A percentile compares a stretch with the other conserved stretches of the same genome.
These are phyloP conservation scores for Podila epicladia DNA, from an alignment of 192 early-diverging fungal species.

Conservation along the genomic window DNA sequence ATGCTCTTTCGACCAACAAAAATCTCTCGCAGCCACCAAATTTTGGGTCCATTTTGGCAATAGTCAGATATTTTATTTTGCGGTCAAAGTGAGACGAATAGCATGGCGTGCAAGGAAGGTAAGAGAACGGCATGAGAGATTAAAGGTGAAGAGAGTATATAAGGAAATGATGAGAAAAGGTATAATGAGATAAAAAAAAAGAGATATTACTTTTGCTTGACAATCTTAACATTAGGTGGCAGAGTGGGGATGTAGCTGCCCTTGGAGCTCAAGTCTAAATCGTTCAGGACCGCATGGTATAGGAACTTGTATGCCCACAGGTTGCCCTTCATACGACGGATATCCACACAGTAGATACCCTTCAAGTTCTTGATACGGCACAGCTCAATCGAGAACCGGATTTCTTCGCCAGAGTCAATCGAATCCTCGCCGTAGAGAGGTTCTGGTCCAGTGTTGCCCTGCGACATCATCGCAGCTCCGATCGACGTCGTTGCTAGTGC, in stretches of 20 bases:
- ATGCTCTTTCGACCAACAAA: too few relatives aligned
- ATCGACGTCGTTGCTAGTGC: slow-evolving; percentile 22
- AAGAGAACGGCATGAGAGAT: too few relatives aligned
- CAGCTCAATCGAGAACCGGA: slow-evolving; percentile 90
- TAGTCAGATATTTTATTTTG: too few relatives aligned
- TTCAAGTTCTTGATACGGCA: slow-evolving; percentile 91
- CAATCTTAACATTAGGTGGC: slow-evolving; percentile 41
- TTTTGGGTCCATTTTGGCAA: too few relatives aligned
- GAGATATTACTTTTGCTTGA: slow-evolving; percentile 10
- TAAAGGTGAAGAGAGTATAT: background rate
- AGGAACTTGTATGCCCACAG: slow-evolving; percentile 84
- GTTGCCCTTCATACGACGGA: slow-evolving; percentile 80
- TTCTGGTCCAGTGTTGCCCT: slow-evolving; percentile 30
- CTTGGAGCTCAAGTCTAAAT: slow-evolving; percentile 58
- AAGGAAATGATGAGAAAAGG: background rate
- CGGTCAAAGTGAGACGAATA: too few relatives aligned
- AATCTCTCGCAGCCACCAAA: too few relatives aligned
- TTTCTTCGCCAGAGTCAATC: slow-evolving; percentile 80
- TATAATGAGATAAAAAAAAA: background rate
- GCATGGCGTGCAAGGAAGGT: too few relatives aligned
- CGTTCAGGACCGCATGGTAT: slow-evolving; percentile 67
- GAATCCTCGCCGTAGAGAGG: slow-evolving; percentile 64
- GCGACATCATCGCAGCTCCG: background rate
- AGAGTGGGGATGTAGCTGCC: slow-evolving; percentile 55
- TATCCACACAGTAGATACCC: slow-evolving; percentile 79